Evolutionary conservation across 2,329 filamentous ascomycete species (phyloP).

Genomic region (Ustilaginoidea virens): DNA sequence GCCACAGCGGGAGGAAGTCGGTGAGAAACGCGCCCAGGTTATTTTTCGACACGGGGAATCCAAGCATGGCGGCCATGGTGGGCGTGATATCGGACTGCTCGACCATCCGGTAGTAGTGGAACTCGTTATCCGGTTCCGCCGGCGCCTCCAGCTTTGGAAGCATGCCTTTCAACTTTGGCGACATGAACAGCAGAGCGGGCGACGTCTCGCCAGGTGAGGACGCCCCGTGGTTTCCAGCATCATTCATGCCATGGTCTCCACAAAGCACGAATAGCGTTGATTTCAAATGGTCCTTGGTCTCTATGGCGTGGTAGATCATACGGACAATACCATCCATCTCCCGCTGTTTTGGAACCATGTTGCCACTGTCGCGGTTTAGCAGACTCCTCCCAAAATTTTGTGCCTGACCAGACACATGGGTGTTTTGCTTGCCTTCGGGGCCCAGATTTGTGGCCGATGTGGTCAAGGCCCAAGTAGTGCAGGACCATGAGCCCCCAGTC

Average conservation of each 20-base stretch:
- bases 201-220: constrained; percentile 91
- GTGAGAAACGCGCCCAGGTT: constrained; percentile 77
- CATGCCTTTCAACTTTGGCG: constrained; percentile 58
- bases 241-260: constrained; percentile 99
- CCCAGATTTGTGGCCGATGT: constrained; percentile 93
- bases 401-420: too few relatives aligned
- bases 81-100: constrained; percentile 92
- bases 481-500: constrained; percentile 93
- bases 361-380: too few relatives aligned
- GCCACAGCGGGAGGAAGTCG: constrained; percentile 67
- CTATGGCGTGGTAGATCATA: constrained; percentile 62
- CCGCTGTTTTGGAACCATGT: constrained; percentile 83
- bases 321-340: constrained; percentile 85
- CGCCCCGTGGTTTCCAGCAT: constrained; percentile 90
- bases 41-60: constrained; percentile 78
- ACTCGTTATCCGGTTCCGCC: constrained; percentile 46
- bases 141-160: constrained; percentile 33
- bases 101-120: constrained; percentile 70
- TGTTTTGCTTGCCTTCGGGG: constrained; percentile 68
- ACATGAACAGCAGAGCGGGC: constrained; percentile 79
- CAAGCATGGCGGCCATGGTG: constrained; percentile 72
- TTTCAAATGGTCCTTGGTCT: constrained; percentile 51
- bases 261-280: constrained; percentile 74
- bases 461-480: constrained; percentile 90
- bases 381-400: too few relatives aligned